These are phyloP conservation scores for Panicum virgatum DNA, from an alignment of 202 grass and related monocot genomes.

Conservation along the genomic window DNA sequence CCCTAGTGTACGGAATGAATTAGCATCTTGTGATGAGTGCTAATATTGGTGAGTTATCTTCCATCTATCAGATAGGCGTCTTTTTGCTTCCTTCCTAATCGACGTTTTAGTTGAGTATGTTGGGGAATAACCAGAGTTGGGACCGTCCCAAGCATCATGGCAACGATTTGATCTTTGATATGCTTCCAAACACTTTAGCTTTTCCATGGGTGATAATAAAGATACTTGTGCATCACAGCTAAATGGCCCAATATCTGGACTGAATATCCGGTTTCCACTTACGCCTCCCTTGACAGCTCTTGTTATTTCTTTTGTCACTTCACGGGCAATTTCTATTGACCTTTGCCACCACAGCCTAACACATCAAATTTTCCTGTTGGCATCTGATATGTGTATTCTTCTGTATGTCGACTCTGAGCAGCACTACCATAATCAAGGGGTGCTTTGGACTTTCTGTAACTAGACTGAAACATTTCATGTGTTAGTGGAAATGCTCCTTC, in stretches of 20 bases:
- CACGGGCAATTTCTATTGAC: constrained; percentile 59
- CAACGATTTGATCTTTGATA: constrained; percentile 7
- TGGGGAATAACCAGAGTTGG: too few species aligned
- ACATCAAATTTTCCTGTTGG: constrained; percentile 13
- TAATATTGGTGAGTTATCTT: constrained; percentile 47
- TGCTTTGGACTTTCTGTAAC: constrained; percentile 27
- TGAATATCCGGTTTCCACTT: constrained; percentile 30
- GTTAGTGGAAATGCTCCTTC: constrained; percentile 41
- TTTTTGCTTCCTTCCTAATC: constrained; percentile 68
- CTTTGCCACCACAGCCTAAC: constrained; percentile 29
- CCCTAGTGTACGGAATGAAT: constrained; percentile 51
- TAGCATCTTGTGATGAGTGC: constrained; percentile 36
- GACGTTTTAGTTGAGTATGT: too few species aligned
- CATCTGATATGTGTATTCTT: constrained; percentile 15
- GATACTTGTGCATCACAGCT: neutral
- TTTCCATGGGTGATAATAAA: constrained; percentile 6
- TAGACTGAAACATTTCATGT: constrained; percentile 22
- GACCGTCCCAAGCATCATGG: too few species aligned
- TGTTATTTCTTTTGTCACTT: constrained; percentile 56
- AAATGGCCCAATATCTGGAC: constrained; percentile 22
- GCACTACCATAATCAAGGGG: constrained; percentile 9
- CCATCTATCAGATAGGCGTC: constrained; percentile 76
- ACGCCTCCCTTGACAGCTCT: constrained; percentile 28
- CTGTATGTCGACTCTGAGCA: constrained; percentile 8
- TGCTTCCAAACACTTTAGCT: constrained; percentile 23